Base-by-base conservation (phyloP, 1,139 yeast genomes). In the Taphrina pruni region DNA sequence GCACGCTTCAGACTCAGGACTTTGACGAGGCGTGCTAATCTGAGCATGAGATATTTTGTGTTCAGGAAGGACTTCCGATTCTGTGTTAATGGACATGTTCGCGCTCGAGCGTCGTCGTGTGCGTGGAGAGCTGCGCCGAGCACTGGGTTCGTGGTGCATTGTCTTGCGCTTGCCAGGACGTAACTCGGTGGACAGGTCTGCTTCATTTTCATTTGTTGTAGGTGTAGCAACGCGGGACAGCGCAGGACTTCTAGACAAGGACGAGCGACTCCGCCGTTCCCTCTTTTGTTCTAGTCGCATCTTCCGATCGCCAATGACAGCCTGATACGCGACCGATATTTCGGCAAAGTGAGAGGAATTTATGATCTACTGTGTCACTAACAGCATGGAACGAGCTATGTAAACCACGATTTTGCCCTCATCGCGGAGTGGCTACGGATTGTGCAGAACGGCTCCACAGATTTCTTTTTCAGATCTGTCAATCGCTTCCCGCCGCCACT, bases 401-500 rank as follows among this genome's bases (percentile, higher is more conserved):
- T 3, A 14, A 39, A 3, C 14, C 48, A 45, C 12, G 48, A 17
- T 45, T 45, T 4, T 45, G 48, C 9, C 48, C 20, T n/a, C n/a
- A 45, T 12, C 48, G 20, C 12, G 17, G 48, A 45, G 48, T 45
- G 48, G 48, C 48, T 45, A 17, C 48, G 48, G 20, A 45, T 26
- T n/a, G 48, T 45, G 48, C 5, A n/a, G 32, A 2, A n/a, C 48
- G 48, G 48, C 48, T n/a, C 48, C 48, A 45, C 48, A 45, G 48
- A 45, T 14, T 45, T n/a, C 43, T 39, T 45, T 45, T 39, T 14
- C 48, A 45, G 48, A 45, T 45, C 48, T 45, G 48, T 45, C 48
- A 45, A 45, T 45, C 48, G 48, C 48, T 45, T 45, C 17, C 48
- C 48, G 48, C 48, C 48, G 48, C 48, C 48, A n/a, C 32, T n/a